Conservation (phyloP, 441 rosid species). For the Rhodomyrtus psidioides region DNA sequence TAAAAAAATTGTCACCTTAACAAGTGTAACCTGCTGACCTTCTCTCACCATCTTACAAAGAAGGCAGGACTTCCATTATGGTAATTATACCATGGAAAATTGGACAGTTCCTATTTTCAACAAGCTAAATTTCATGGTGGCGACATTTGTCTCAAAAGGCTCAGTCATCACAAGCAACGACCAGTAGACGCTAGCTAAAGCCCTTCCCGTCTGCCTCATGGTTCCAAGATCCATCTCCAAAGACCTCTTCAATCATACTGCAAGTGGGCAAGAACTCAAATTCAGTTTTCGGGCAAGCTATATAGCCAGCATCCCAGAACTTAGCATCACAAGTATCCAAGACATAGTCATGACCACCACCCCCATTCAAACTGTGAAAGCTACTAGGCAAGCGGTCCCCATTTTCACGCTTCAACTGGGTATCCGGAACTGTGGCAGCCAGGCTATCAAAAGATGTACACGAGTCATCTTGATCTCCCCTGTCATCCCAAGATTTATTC, state of each 20-base stretch:
- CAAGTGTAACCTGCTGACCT: neutral
- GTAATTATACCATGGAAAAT: neutral
- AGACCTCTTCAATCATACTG: slow-evolving; percentile 48
- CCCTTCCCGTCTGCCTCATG: slow-evolving; percentile 14
- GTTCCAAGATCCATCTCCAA: slow-evolving; percentile 40
- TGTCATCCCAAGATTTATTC: slow-evolving; percentile 3
- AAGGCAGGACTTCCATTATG: neutral
- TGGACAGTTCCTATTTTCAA: neutral
- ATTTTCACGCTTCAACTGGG: slow-evolving; percentile 12
- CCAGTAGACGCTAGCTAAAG: slow-evolving; percentile 2
- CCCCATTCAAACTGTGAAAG: slow-evolving; percentile 22
- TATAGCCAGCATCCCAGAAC: slow-evolving; percentile 35
- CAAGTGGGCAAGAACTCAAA: slow-evolving; percentile 48
- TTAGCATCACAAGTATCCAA: slow-evolving; percentile 42
- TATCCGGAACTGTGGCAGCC: slow-evolving; percentile 8
- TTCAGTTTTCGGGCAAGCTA: slow-evolving; percentile 19
- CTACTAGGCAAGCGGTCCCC: slow-evolving; percentile 20
- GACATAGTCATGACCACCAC: slow-evolving; percentile 28
- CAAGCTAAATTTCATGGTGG: neutral
- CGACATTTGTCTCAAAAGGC: neutral
- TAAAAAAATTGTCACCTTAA: neutral
- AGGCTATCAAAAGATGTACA: slow-evolving; percentile 48
- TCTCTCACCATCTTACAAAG: neutral
- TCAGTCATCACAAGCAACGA: neutral
- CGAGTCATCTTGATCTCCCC: slow-evolving; percentile 38